Base-by-base conservation (phyloP, 495 filamentous ascomycete genomes). In the Astrocystis sublimbata region DNA sequence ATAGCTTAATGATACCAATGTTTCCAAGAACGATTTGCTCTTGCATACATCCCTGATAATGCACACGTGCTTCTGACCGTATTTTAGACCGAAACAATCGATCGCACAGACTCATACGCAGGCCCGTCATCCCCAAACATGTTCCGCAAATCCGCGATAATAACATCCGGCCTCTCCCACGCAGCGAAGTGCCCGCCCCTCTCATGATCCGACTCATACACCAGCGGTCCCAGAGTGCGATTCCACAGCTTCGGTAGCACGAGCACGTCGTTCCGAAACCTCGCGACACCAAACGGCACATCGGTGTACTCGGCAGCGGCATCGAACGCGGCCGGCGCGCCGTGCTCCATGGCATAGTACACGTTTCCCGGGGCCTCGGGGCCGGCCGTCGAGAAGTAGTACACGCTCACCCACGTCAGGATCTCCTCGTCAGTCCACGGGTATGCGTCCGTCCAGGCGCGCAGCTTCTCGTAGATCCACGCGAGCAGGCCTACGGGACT, bases 391-490 rank as follows among this genome's bases (percentile, higher is more conserved):
- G 75, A 78, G 63, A 87, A 86, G 68, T 69, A 75, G 65, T 87
- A 85, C 43, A 88, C 80, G 19, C 73, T 79, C 0, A 84, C 73
- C 85, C 86, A 87, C 0, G 83, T 86, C 24, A 88, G 68, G 21
- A 87, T 76, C 68, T 88, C 81, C 26, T 88, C 85, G 38, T 86
- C 83, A 0, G 78, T 85, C 86, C 86, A 89, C 10, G 80, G 76
- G 64, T 87, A 87, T 0, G 42, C 68, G 62, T 89, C 86, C 1
- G 81, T 84, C 84, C 87, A 86, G 58, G 83, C 79, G 58, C 83
- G 79, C 17, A 88, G 75, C 63, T 89, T 89, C 64, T 88, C 87
- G 43, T 83, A 79, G 40, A 89, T 81, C 85, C 85, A 89, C 0
- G 85, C 77, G 13, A 88, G 65, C 41, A 86, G 68, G 5, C 75